Conservation (phyloP, 495 filamentous ascomycete species). For the Tirmania nivea region DNA sequence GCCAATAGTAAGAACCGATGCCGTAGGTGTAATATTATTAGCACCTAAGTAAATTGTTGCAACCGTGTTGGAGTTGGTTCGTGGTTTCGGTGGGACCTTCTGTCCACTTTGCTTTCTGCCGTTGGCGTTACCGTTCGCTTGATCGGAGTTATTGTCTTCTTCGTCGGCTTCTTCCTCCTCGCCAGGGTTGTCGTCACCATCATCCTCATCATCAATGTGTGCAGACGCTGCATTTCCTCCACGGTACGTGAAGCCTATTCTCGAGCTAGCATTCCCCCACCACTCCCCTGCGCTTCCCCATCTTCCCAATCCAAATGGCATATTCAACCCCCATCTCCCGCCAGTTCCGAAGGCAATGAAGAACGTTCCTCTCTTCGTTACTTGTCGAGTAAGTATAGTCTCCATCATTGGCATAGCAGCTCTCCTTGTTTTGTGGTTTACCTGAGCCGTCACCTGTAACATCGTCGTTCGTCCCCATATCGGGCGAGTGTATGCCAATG, state of each 20-base stretch:
- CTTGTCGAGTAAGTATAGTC: background rate
- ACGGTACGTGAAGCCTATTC: background rate
- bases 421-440: too few species aligned
- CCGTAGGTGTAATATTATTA: too few species aligned
- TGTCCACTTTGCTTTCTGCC: constrained; percentile 1
- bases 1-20: too few species aligned
- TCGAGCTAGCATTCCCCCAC: background rate
- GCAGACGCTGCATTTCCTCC: background rate
- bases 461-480: too few species aligned
- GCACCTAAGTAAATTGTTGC: too few species aligned
- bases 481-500: background rate
- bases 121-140: constrained; percentile 4
- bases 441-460: too few species aligned
- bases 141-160: constrained; percentile 5
- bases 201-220: constrained; percentile 4
- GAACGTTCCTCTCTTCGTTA: background rate
- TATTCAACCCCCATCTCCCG: background rate
- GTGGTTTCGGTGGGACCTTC: background rate
- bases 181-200: background rate
- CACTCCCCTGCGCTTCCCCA: background rate
- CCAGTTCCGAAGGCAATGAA: background rate
- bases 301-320: background rate
- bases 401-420: background rate
- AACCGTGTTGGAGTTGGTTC: too few species aligned
- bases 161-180: constrained; percentile 2